These are phyloP conservation scores for Miscanthus lutarioriparius DNA, from an alignment of 176 grass and related monocot genomes.

Conservation along the genomic window DNA sequence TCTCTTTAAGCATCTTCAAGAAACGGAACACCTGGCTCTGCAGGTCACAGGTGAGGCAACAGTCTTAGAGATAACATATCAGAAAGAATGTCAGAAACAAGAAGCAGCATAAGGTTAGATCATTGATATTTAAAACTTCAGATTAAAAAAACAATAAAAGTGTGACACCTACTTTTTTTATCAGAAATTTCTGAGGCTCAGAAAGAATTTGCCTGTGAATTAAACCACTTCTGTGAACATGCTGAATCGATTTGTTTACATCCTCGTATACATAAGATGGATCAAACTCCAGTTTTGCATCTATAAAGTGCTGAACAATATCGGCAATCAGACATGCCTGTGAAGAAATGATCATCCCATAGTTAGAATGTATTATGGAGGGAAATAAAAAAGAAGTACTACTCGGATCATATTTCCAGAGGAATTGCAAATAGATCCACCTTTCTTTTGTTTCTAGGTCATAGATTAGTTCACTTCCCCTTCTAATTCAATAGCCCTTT, in stretches of 20 bases:
- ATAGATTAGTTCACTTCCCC: neutral
- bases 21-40: conserved; percentile 70
- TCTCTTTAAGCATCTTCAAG: conserved; percentile 79
- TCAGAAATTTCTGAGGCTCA: conserved; percentile 83
- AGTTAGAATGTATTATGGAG: conserved; percentile 32
- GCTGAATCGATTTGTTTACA: conserved; percentile 90
- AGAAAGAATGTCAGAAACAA: conserved; percentile 18
- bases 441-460: neutral
- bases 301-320: conserved; percentile 90
- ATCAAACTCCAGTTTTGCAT: conserved; percentile 97
- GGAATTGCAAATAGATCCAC: neutral
- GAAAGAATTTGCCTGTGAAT: conserved; percentile 83
- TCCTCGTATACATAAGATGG: conserved; percentile 91
- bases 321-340: conserved; percentile 97
- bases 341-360: conserved; percentile 38
- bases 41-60: conserved; percentile 33
- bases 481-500: neutral
- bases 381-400: neutral
- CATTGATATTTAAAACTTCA: neutral
- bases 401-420: neutral
- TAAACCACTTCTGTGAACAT: conserved; percentile 92
- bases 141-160: neutral
- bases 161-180: conserved; percentile 76
- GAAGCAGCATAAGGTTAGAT: conserved; percentile 30
- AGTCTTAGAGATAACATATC: conserved; percentile 2